phyloP scores from a whole-genome alignment of 306 rosid genomes.

The Vigna angularis region DNA sequence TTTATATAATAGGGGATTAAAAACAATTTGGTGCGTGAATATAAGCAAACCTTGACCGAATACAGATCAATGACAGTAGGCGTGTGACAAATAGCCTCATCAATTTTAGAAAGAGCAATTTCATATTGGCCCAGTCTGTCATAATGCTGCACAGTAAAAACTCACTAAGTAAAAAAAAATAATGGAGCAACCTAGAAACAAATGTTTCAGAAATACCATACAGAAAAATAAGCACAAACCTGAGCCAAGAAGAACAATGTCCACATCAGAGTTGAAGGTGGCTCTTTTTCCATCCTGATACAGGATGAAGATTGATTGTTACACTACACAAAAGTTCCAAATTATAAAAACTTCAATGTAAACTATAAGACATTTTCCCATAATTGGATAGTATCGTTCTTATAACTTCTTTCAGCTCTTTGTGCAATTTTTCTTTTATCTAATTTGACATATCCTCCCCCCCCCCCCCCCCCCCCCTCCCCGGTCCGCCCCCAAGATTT shows the following conservation, averaged over 20 bases:
- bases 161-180: conserved; percentile 5
- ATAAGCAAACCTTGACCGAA: conserved; percentile 79
- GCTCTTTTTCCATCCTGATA: conserved; percentile 81
- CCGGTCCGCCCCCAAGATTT: neutral
- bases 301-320: conserved; percentile 42
- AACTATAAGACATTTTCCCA: conserved; percentile 9
- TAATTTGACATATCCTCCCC: conserved; percentile 21
- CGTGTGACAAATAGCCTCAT: conserved; percentile 91
- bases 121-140: conserved; percentile 89
- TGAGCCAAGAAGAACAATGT: conserved; percentile 88
- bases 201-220: neutral
- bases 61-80: conserved; percentile 98
- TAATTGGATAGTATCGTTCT: neutral
- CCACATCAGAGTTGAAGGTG: conserved; percentile 98
- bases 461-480: neutral
- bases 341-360: conserved; percentile 23
- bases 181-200: conserved; percentile 7
- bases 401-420: neutral
- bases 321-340: conserved; percentile 31
- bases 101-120: conserved; percentile 79
- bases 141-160: conserved; percentile 78
- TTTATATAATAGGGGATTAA: conserved; percentile 4
- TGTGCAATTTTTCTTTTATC: conserved; percentile 6
- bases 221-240: conserved; percentile 54
- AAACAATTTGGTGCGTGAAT: conserved; percentile 18